Conservation (phyloP, 2,329 filamentous ascomycete genomes). For the Neurospora sp. region DNA sequence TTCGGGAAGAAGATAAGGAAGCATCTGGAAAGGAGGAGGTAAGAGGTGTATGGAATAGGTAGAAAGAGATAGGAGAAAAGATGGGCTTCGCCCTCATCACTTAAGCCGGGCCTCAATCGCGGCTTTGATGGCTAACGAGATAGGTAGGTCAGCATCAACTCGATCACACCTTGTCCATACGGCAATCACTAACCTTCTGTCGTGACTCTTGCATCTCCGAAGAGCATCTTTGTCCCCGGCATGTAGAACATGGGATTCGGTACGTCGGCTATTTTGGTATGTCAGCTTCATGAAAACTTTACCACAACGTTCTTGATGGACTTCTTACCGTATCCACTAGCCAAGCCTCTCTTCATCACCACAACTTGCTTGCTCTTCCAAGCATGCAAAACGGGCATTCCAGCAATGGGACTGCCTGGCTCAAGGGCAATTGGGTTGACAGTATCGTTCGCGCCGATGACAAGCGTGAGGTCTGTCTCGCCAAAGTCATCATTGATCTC, state of each 20-base stretch:
- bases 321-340: conserved; percentile 67
- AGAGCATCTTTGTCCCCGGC: conserved; percentile 82
- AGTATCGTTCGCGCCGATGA: conserved; percentile 88
- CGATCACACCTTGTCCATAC: background rate
- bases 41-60: background rate
- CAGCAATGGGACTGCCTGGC: conserved; percentile 72
- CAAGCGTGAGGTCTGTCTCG: conserved; percentile 76
- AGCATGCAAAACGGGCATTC: conserved; percentile 85
- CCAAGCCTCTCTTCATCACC: conserved; percentile 88
- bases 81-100: background rate
- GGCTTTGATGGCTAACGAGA: conserved; percentile 20
- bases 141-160: background rate
- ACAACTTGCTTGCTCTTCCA: conserved; percentile 93
- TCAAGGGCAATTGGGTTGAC: conserved; percentile 86
- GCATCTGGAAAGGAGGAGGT: background rate
- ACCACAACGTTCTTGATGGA: background rate
- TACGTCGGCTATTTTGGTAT: conserved; percentile 56
- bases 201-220: conserved; percentile 77
- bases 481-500: conserved; percentile 90
- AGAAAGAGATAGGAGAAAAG: background rate
- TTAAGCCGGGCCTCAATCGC: conserved; percentile 22
- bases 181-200: conserved; percentile 57
- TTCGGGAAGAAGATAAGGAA: background rate
- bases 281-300: background rate
- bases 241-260: conserved; percentile 92